Conservation (phyloP, 805 yeast genomes). For the Huiozyma naganishii region DNA sequence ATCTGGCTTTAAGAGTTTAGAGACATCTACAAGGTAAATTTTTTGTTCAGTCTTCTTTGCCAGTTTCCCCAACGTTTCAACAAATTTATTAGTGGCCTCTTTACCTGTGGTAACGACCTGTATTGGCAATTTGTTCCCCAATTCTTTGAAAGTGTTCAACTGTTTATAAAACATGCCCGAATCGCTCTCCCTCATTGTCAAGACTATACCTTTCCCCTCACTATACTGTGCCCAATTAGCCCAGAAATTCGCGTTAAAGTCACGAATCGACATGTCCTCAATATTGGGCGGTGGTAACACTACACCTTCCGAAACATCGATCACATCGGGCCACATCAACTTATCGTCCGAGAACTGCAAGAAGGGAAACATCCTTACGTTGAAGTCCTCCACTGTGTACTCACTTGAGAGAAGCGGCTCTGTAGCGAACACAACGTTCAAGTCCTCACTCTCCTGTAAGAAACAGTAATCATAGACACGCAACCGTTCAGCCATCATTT, state of each 20-base stretch:
- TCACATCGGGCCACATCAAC: slow-evolving; percentile 1
- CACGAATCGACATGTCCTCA: background rate
- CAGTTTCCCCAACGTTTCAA: slow-evolving; percentile 7
- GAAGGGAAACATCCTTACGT: slow-evolving; percentile 1
- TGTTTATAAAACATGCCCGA: slow-evolving; percentile 13
- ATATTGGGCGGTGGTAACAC: slow-evolving; percentile 2
- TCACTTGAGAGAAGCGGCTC: background rate
- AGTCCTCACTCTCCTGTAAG: slow-evolving; percentile 3
- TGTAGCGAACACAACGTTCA: background rate
- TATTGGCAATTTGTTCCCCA: slow-evolving; percentile 19
- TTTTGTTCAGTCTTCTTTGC: slow-evolving; percentile 12
- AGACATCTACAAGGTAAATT: slow-evolving; percentile 17
- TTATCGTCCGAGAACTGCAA: background rate
- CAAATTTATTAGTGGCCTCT: slow-evolving; percentile 14
- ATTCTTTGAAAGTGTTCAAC: slow-evolving; percentile 14
- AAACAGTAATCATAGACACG: slow-evolving; percentile 23
- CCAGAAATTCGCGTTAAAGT: slow-evolving; percentile 18
- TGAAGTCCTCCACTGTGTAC: slow-evolving; percentile 1
- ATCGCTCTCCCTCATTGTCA: slow-evolving; percentile 17
- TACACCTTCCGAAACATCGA: background rate
- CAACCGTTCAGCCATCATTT: slow-evolving; percentile 13
- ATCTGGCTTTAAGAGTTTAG: slow-evolving; percentile 10
- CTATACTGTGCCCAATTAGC: slow-evolving; percentile 17
- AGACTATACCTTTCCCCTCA: slow-evolving; percentile 19
- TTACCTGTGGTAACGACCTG: slow-evolving; percentile 23